Evolutionary conservation across 1,139 yeast species (phyloP).

Genomic region (Yamadazyma jaroonii): DNA sequence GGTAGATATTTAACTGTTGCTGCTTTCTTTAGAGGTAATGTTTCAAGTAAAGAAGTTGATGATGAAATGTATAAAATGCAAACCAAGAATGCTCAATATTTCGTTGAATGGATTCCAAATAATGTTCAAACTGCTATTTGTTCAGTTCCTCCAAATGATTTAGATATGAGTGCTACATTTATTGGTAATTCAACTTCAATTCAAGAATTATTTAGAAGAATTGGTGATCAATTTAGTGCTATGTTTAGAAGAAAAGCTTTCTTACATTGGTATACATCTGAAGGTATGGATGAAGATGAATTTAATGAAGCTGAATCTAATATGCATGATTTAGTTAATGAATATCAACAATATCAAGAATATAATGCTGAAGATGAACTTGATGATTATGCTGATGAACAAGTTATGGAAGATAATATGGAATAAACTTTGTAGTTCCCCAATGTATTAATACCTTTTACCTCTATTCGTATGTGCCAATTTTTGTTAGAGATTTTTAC

Average conservation of each 20-base stretch:
- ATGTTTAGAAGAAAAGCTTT: conserved; percentile 94
- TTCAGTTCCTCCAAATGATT: conserved; percentile 82
- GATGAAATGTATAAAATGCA: conserved; percentile 89
- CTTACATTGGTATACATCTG: conserved; percentile 93
- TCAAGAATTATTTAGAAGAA: conserved; percentile 86
- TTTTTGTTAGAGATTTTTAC: too few species aligned
- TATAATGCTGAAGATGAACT: conserved; percentile 74
- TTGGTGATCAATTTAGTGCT: conserved; percentile 84
- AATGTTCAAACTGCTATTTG: conserved; percentile 93
- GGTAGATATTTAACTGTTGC: conserved; percentile 95
- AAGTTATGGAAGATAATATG: conserved; percentile 54
- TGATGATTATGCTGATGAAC: conserved; percentile 65
- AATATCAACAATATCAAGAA: conserved; percentile 91
- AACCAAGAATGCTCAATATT: conserved; percentile 73
- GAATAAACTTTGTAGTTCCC: conserved; percentile 23
- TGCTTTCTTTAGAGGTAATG: conserved; percentile 91
- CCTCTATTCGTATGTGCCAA: background rate
- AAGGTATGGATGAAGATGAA: conserved; percentile 95
- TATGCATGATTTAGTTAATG: conserved; percentile 84
- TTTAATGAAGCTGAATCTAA: conserved; percentile 84
- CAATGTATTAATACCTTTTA: conserved; percentile 8
- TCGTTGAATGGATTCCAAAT: conserved; percentile 97
- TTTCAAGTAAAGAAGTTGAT: conserved; percentile 87
- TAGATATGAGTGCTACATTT: conserved; percentile 88
- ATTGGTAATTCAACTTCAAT: conserved; percentile 91